These are phyloP conservation scores for Annona cherimola DNA, from an alignment of 164 flowering plant species.

Conservation along the genomic window DNA sequence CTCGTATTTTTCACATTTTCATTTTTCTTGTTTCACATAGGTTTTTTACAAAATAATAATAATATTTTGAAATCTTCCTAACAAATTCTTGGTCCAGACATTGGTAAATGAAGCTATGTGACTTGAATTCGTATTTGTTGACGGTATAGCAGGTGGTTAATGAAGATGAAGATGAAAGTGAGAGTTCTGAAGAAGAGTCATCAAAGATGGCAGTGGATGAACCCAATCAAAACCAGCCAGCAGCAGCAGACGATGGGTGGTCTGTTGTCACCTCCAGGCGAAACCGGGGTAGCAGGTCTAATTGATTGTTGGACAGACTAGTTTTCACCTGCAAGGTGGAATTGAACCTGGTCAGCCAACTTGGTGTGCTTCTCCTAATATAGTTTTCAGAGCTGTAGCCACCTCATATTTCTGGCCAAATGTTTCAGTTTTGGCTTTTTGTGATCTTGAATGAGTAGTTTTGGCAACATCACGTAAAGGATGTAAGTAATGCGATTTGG, in stretches of 20 bases:
- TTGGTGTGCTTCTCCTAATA: no score
- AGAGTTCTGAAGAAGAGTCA: constrained; percentile 4
- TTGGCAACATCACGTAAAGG: no score
- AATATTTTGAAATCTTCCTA: background rate
- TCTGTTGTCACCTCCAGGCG: constrained; percentile 5
- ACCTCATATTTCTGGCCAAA: no score
- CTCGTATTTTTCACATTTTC: no score
- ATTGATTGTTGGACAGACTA: background rate
- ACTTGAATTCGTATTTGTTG: background rate
- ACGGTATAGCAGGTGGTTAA: background rate
- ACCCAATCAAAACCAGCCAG: background rate
- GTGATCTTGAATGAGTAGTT: no score
- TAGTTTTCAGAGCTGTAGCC: no score
- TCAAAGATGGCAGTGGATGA: constrained; percentile 5
- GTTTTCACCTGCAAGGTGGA: no score
- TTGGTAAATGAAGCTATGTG: background rate
- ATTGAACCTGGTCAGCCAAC: no score
- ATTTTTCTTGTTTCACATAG: constrained; percentile 7
- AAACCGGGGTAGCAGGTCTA: background rate
- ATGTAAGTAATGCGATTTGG: no score
- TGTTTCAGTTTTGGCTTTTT: no score
- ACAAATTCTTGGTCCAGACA: background rate
- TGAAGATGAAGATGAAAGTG: constrained; percentile 2
- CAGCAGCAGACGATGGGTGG: background rate
- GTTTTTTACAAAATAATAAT: constrained; percentile 10